Conservation (phyloP, 192 early-diverging fungal species). For the Backusella tuberculispora region DNA sequence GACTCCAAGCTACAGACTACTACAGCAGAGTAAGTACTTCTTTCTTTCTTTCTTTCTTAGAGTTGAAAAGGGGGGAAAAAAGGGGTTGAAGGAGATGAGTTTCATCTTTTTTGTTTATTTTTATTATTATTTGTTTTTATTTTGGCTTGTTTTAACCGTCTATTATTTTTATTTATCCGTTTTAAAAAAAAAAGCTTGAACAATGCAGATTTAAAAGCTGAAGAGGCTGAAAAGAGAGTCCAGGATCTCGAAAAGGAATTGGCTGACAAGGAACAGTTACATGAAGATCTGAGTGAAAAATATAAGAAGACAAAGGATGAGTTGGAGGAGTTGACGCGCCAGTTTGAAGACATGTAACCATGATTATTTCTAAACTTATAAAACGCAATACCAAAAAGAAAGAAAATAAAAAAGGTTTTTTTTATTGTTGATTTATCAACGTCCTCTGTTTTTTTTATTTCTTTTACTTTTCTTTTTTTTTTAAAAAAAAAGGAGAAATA, state of each 20-base stretch:
- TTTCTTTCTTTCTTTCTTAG: neutral
- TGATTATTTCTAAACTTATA: too few species aligned
- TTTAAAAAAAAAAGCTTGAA: conserved; percentile 29
- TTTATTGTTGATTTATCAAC: too few species aligned
- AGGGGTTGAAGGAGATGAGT: neutral
- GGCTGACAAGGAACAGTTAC: conserved; percentile 70
- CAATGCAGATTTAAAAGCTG: conserved; percentile 78
- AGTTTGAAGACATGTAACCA: conserved; percentile 78
- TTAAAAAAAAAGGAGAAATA: too few species aligned
- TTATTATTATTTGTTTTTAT: neutral
- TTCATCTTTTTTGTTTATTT: neutral
- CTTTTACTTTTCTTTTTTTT: too few species aligned
- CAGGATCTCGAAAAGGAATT: conserved; percentile 79
- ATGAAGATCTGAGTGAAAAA: conserved; percentile 74
- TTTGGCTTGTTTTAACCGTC: too few species aligned
- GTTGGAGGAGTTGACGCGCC: conserved; percentile 76
- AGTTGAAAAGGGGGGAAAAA: neutral
- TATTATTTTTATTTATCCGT: too few species aligned
- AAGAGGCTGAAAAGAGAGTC: conserved; percentile 85
- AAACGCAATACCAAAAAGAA: neutral
- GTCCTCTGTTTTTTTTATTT: too few species aligned
- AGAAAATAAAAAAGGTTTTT: neutral
- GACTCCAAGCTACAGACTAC: conserved; percentile 55
- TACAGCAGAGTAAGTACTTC: conserved; percentile 66
- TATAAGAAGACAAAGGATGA: conserved; percentile 75